Percentiles rank a stretch among this genome's conserved stretches.
Evolutionary conservation across 2,329 filamentous ascomycete species (phyloP).

Genomic region (Hypoxylon sp.): DNA sequence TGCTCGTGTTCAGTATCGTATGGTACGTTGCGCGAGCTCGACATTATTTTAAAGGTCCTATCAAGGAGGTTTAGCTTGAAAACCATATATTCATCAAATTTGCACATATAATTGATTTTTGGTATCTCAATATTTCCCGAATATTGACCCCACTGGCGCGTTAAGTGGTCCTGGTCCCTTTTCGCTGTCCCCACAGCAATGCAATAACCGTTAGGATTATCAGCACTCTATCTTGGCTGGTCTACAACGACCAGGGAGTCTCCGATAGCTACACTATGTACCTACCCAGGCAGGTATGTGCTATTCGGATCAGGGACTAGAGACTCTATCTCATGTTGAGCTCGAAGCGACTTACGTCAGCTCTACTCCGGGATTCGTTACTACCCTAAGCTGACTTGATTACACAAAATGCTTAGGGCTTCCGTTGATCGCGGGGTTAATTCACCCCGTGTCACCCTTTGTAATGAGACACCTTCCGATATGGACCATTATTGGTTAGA

Average conservation of each 20-base stretch:
- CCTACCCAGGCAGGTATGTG: neutral
- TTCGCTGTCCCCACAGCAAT: neutral
- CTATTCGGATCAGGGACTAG: neutral
- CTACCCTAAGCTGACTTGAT: slow-evolving; percentile 21
- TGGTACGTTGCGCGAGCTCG: slow-evolving; percentile 62
- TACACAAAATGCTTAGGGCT: slow-evolving; percentile 20
- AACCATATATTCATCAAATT: slow-evolving; percentile 6
- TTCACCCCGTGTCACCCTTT: neutral
- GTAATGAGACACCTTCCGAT: slow-evolving; percentile 8
- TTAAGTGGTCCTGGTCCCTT: neutral
- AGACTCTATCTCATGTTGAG: neutral
- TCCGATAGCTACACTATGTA: neutral
- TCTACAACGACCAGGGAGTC: neutral
- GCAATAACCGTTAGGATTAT: too few species aligned
- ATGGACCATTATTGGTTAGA: slow-evolving; percentile 24
- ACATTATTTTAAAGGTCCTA: slow-evolving; percentile 63
- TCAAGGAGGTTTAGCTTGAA: slow-evolving; percentile 47
- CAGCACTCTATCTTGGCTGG: slow-evolving; percentile 8
- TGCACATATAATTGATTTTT: slow-evolving; percentile 6
- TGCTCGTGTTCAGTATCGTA: slow-evolving; percentile 61
- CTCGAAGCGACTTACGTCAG: slow-evolving; percentile 11
- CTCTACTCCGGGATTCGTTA: neutral
- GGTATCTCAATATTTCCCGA: neutral
- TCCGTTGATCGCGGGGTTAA: slow-evolving; percentile 19
- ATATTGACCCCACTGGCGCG: neutral